Base-by-base conservation (phyloP, 164 flowering plant species). In the Berberis vulgaris region DNA sequence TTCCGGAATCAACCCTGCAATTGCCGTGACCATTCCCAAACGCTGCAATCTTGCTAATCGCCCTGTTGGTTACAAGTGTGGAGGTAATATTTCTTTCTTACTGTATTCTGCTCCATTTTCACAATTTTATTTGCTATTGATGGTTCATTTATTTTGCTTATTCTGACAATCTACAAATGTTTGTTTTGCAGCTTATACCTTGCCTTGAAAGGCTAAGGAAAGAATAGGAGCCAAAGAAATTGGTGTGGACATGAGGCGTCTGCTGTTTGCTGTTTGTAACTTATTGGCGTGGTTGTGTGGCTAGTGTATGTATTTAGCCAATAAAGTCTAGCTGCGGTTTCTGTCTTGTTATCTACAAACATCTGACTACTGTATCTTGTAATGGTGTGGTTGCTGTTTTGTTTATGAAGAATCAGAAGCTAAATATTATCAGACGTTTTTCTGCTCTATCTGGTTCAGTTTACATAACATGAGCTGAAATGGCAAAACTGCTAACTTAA, bases 1-100 rank as follows among this genome's bases (percentile, higher is more conserved):
- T 8, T 54, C 82, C 3, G 87, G 90, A 13, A 60, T 68, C 52
- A 80, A 81, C 56, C 89, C 90, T 0, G 88, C 74, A 57, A 45
- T 82, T 58, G 91, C 96, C 10, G 42, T 86, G 4, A 84, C 86
- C 61, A 82, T 88, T 49, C 91, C 96, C 52, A 83, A 86, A 59
- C 86, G 90, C 9, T 88, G 96, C 83, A 83, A 86, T 71, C n/a
- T 85, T n/a, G 83, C 79, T 53, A 71, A 86, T 69, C 89, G 88
- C 52, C 89, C 96, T 7, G 74, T 83, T 3, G 92, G 90, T 43
- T 82, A 82, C 80, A 79, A 89, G 72, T 89, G 92, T 72, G 88
- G 92, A 76, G 80, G 92, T 86, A 59, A 41, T 43, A 7, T 13
- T 39, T 59, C 47, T 3, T 56, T 43, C 7, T 6, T 41, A 44